Percentiles rank a stretch among this genome's conserved stretches.
Evolutionary conservation across 2,329 filamentous ascomycete species (phyloP).

Genomic region (Microascus cirrosus): DNA sequence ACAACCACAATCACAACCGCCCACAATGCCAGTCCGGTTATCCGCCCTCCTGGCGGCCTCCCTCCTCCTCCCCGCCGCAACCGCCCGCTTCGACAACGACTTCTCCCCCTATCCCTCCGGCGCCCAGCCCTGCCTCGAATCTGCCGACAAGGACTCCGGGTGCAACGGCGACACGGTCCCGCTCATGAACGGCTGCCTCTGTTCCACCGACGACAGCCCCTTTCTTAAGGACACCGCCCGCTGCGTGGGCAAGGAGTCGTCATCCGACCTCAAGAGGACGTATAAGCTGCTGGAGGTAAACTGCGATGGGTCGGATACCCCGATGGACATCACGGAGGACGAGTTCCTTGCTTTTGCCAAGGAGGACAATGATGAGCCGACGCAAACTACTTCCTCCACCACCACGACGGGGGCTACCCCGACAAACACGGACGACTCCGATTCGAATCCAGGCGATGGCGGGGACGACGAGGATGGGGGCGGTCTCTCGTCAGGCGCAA

Average conservation of each 20-base stretch:
- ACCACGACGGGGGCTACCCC: neutral
- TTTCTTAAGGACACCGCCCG: constrained; percentile 35
- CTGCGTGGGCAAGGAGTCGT: constrained; percentile 28
- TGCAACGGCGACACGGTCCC: constrained; percentile 27
- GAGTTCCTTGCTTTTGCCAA: constrained; percentile 23
- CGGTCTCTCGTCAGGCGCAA: constrained; percentile 22
- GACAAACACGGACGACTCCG: constrained; percentile 7
- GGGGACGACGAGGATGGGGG: constrained; percentile 3
- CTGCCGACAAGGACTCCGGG: constrained; percentile 23
- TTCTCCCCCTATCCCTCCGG: constrained; percentile 21
- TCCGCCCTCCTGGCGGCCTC: constrained; percentile 15
- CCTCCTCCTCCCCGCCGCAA: constrained; percentile 12
- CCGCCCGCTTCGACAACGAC: constrained; percentile 16
- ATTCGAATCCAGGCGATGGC: constrained; percentile 7
- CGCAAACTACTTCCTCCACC: constrained; percentile 4
- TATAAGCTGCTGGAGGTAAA: constrained; percentile 31
- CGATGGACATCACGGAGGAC: constrained; percentile 26
- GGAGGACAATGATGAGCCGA: constrained; percentile 8
- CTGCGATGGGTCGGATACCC: constrained; percentile 31
- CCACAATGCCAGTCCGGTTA: neutral
- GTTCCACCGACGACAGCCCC: constrained; percentile 27
- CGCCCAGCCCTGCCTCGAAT: constrained; percentile 27
- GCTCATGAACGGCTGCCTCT: constrained; percentile 37
- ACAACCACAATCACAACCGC: neutral
- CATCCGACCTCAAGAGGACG: constrained; percentile 25